Base-by-base conservation (phyloP, 257 asterid genomes). In the Solanum sitiens region DNA sequence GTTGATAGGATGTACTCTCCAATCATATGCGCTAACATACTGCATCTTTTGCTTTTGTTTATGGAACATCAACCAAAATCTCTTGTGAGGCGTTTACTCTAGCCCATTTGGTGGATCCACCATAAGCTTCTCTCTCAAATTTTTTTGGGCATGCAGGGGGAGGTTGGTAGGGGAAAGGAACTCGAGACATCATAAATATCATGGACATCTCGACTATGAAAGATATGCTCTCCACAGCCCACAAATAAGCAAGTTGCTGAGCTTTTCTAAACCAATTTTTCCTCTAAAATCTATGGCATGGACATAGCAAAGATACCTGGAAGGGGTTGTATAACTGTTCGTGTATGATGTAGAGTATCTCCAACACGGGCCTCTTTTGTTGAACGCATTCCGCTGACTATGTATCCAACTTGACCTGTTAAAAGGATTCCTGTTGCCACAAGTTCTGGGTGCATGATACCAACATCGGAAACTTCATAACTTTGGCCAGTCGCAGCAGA, bases 341-440 rank as follows among this genome's bases (percentile, higher is more conserved):
- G 93, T 87, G 90, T 21, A 50, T 94, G 99, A 91, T 90, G 91
- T n/a, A 97, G 94, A 65, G 99, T 97, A 91, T 97, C 99, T 76
- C 99, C 99, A 89, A 97, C 86, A 75, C 99, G 98, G 32, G 99
- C 99, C 91, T 97, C 99, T 90, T 95, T 95, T 50, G 99, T 96
- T 45, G 99, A 95, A 71, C 99, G 93, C 99, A 97, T 97, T 80
- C 99, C 99, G 59, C 91, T 97, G 84, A 97, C 99, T 59, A 97
- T 89, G 90, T 94, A 97, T 53, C 99, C 99, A 82, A 97, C 99
- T 90, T 97, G 99, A 86, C 99, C 99, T 5, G 99, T 93, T 86
- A 95, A 89, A 85, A 95, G 99, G 73, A 95, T 84, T 83, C 98
- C 99, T 8, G 99, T 97, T 82, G 94, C 93, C 14, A 91, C 94